Conservation (phyloP, 306 rosid species). For the Rosa rugosa region DNA sequence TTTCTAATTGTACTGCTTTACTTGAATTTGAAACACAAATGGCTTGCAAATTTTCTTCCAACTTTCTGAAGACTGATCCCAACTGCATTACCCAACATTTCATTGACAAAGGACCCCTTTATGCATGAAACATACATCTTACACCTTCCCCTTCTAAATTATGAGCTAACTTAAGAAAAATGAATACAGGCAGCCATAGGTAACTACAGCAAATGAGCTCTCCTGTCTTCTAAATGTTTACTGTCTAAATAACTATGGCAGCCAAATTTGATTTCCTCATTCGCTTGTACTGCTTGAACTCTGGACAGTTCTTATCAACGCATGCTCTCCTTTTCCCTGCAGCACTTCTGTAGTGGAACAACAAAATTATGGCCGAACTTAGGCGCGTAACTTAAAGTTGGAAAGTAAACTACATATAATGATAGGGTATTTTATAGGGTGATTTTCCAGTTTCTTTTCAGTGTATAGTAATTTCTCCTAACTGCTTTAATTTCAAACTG, state of each 20-base stretch:
- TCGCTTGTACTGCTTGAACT: slow-evolving; percentile 40
- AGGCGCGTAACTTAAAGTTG: not conserved
- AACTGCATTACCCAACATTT: not conserved
- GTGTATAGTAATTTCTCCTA: not conserved
- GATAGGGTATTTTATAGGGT: not conserved
- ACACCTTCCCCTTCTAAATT: not conserved
- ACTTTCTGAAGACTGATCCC: not conserved
- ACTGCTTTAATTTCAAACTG: not conserved
- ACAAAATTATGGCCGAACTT: not conserved
- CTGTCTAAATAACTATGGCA: not conserved
- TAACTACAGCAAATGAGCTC: not conserved
- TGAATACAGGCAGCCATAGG: not conserved
- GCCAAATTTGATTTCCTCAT: slow-evolving; percentile 36
- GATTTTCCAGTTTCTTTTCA: not conserved
- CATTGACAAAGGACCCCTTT: not conserved
- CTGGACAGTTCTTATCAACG: slow-evolving; percentile 25
- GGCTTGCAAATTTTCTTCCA: not conserved
- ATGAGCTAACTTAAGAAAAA: not conserved
- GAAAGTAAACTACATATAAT: not conserved
- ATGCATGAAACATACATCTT: not conserved
- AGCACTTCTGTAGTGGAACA: slow-evolving; percentile 32
- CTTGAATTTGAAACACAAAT: too few species aligned
- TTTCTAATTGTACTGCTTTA: too few species aligned
- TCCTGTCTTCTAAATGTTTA: not conserved
- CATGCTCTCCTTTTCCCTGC: slow-evolving; percentile 29